phyloP scores from a whole-genome alignment of 257 asterid genomes.

The Lithospermum erythrorhizon region DNA sequence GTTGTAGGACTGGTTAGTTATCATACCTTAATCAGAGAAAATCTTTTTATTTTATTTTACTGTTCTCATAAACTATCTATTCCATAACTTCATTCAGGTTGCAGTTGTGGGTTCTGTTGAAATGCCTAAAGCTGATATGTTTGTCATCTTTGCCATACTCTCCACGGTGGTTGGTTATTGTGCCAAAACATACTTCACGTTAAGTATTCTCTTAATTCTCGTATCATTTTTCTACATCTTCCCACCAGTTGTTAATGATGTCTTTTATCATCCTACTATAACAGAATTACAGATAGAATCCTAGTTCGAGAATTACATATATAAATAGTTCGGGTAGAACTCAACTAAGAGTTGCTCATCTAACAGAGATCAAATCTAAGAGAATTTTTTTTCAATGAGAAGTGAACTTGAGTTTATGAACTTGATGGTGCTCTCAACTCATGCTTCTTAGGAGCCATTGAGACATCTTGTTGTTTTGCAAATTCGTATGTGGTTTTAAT shows the following conservation, averaged over 20 bases:
- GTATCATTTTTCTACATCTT: too few relatives aligned
- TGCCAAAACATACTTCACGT: conserved; percentile 98
- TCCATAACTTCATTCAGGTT: conserved; percentile 36
- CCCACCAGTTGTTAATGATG: neutral
- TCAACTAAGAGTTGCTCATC: too few relatives aligned
- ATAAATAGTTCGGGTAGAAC: too few relatives aligned
- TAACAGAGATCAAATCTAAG: too few relatives aligned
- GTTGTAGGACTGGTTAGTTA: conserved; percentile 89
- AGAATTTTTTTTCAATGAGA: neutral
- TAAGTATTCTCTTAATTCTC: conserved; percentile 10
- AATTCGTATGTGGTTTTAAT: neutral
- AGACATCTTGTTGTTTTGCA: neutral
- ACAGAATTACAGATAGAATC: too few relatives aligned
- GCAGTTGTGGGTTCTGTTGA: conserved; percentile 95
- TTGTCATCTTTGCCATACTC: conserved; percentile 89
- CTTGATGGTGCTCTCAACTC: neutral
- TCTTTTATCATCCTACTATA: too few relatives aligned
- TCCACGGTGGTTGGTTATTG: conserved; percentile 93
- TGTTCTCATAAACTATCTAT: neutral
- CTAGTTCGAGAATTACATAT: too few relatives aligned
- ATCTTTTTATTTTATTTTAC: conserved; percentile 3
- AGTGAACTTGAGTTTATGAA: neutral
- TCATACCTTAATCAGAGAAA: conserved; percentile 9
- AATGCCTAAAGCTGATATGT: conserved; percentile 91
- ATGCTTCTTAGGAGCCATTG: too few relatives aligned